A percentile compares a stretch with the other conserved stretches of the same genome.
Evolutionary conservation across 805 yeast species (phyloP).

Genomic region (Jamesozyma rosinii): DNA sequence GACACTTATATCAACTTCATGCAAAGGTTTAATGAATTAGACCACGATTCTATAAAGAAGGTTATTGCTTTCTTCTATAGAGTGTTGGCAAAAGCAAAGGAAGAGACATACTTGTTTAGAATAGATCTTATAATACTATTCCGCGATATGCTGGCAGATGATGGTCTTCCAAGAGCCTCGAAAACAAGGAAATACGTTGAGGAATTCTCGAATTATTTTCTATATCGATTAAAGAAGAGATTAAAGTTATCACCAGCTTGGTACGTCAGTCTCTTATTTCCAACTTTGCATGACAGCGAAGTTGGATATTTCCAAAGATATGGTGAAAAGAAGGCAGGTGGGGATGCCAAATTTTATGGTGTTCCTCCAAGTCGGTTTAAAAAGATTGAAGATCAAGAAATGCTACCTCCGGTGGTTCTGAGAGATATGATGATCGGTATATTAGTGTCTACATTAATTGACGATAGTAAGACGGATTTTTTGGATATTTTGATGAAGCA

Average conservation of each 20-base stretch:
- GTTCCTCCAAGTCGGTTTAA: constrained; percentile 21
- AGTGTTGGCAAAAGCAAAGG: constrained; percentile 54
- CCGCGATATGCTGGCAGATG: constrained; percentile 43
- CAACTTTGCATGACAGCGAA: constrained; percentile 41
- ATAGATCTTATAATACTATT: constrained; percentile 62
- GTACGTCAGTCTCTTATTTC: constrained; percentile 58
- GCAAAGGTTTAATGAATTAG: constrained; percentile 51
- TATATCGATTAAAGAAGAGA: constrained; percentile 46
- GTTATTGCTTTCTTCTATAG: constrained; percentile 65
- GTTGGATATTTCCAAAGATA: constrained; percentile 38
- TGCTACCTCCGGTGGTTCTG: constrained; percentile 15
- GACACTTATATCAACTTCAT: constrained; percentile 58
- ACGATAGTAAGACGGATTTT: constrained; percentile 22
- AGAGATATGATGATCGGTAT: constrained; percentile 26
- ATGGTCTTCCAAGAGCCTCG: constrained; percentile 39
- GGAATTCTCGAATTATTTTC: constrained; percentile 54
- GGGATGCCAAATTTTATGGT: constrained; percentile 8
- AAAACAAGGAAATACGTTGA: constrained; percentile 50
- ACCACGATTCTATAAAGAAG: constrained; percentile 49
- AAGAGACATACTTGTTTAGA: constrained; percentile 49
- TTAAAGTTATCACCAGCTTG: constrained; percentile 44
- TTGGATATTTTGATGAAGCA: constrained; percentile 16
- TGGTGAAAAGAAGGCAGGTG: constrained; percentile 30
- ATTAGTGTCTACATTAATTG: constrained; percentile 27
- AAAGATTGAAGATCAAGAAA: constrained; percentile 16